phyloP scores from a whole-genome alignment of 257 asterid species.

The Solanum tarijense region DNA sequence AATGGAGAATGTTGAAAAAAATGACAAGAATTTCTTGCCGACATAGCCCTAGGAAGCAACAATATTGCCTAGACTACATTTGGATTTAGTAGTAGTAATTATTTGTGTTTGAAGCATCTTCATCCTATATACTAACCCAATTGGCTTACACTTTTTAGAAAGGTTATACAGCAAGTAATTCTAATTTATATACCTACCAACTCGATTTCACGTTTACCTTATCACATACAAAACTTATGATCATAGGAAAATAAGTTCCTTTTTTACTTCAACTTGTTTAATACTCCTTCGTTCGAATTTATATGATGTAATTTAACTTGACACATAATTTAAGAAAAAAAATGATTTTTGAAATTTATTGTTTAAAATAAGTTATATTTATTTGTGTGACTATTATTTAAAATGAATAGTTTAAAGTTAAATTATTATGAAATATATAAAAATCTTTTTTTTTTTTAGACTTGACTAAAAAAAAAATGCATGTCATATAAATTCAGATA shows the following conservation, averaged over 20 bases:
- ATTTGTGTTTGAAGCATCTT: not conserved
- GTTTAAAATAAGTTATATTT: too few species aligned
- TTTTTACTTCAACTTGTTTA: not conserved
- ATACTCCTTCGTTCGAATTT: too few species aligned
- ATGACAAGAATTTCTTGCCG: not conserved
- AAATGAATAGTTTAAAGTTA: too few species aligned
- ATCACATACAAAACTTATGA: not conserved
- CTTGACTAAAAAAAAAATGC: too few species aligned
- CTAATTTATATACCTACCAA: not conserved
- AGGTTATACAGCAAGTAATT: not conserved
- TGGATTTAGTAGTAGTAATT: not conserved
- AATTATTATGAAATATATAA: too few species aligned
- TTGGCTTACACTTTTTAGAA: not conserved
- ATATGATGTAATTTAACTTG: too few species aligned
- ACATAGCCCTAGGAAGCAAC: not conserved
- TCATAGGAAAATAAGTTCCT: not conserved
- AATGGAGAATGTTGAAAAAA: not conserved
- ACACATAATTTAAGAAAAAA: too few species aligned
- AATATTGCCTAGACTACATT: not conserved
- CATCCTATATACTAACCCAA: not conserved
- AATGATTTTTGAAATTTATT: too few species aligned
- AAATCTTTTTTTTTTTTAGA: too few species aligned
- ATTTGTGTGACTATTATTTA: too few species aligned
- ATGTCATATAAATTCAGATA: too few species aligned
- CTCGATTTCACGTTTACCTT: not conserved